Evolutionary conservation across 1,139 yeast species (phyloP).

Genomic region (Suhomyces bokatorum): DNA sequence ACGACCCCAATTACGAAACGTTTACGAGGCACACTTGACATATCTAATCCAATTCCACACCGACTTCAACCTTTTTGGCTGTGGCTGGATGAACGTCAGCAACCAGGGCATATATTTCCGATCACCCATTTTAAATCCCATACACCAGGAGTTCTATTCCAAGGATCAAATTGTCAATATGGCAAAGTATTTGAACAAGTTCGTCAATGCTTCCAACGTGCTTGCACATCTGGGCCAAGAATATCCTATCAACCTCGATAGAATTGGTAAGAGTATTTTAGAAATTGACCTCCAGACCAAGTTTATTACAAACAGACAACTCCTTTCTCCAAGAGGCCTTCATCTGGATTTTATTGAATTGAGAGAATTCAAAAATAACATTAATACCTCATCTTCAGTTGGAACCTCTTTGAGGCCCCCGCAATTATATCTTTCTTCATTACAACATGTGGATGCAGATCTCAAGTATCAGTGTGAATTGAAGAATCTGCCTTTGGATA

Average conservation of each 20-base stretch:
- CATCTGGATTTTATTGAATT: conserved; percentile 52
- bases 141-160: conserved; percentile 1
- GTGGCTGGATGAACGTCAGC: conserved; percentile 64
- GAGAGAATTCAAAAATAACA: conserved; percentile 5
- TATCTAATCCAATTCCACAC: conserved; percentile 71
- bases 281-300: conserved; percentile 70
- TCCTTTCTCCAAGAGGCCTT: conserved; percentile 43
- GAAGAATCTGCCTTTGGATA: conserved; percentile 28
- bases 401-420: not conserved
- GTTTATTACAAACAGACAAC: conserved; percentile 55
- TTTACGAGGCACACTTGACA: conserved; percentile 81
- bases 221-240: conserved; percentile 15
- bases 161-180: conserved; percentile 8
- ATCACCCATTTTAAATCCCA: conserved; percentile 15
- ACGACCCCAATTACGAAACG: not conserved
- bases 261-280: conserved; percentile 62
- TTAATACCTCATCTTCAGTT: not conserved
- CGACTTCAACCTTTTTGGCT: conserved; percentile 83
- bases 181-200: conserved; percentile 17
- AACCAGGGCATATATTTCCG: conserved; percentile 12
- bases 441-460: conserved; percentile 63
- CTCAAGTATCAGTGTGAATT: conserved; percentile 54
- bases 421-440: conserved; percentile 52
- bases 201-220: conserved; percentile 27
- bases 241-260: conserved; percentile 28